Evolutionary conservation across 2,329 filamentous ascomycete species (phyloP), one percentile per base, ranked within the genome.

Genomic region (Apiospora kogelbergensis): DNA sequence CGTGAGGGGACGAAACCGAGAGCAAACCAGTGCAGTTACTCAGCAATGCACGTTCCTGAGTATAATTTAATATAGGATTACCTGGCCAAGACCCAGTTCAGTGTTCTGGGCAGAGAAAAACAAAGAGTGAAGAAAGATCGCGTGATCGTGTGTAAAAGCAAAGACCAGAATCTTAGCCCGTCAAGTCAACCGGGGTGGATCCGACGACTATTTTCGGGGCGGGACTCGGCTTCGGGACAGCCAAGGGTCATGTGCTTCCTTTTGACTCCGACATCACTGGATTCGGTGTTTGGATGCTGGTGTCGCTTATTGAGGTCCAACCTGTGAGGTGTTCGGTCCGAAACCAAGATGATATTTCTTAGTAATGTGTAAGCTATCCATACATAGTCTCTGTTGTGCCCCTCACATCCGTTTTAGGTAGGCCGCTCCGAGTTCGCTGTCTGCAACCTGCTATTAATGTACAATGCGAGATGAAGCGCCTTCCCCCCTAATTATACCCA

Each of bases 401-500:
- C 53, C 53, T 60, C 53, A n/a, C 30, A n/a, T n/a, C n/a, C n/a
- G n/a, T n/a, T 37, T 60, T 37, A 30, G 20, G 53, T 37, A 60
- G 9, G 53, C 53, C 9, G 30, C 20, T 60, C 30, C 53, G 30
- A 37, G 30, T 37, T 57, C 26, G 30, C 30, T 60, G 53, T 60
- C 30, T 11, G 30, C 53, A 60, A 60, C 53, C 53, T 60, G 53
- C 53, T 60, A 60, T 37, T 60, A 60, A 60, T 60, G 20, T 60
- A 60, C 53, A 60, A 60, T 60, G 53, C 30, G 10, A 60, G 26
- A 37, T 22, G 17, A 37, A 22, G 53, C 53, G 30, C 53, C 53
- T 11, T 22, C 13, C 53, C 22, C 7, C 33, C 44, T 65, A 65
- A 44, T 42, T 37, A 74, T 81, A 79, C 44, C 83, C 83, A 67